Percentiles rank a stretch among this genome's conserved stretches.
phyloP scores from a whole-genome alignment of 202 grass and related monocot species.

The Carex arenaria region DNA sequence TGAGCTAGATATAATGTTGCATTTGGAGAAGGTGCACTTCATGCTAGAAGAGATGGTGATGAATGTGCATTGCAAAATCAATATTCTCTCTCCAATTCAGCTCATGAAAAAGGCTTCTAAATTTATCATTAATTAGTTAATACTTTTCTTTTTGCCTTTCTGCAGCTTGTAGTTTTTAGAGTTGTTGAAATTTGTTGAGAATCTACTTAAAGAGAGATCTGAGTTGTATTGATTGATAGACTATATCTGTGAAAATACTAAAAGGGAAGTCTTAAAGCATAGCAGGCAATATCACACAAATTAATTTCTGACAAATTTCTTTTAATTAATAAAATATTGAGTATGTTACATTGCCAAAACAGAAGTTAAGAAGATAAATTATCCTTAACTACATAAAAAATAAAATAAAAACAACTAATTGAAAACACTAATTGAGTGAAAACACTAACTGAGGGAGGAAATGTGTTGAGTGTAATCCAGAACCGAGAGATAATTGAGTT shows the following conservation, averaged over 20 bases:
- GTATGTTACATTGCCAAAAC: too few species aligned
- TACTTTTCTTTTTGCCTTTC: not conserved
- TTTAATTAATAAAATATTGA: too few species aligned
- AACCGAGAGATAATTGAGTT: too few species aligned
- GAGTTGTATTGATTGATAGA: not conserved
- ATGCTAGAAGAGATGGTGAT: constrained; percentile 99
- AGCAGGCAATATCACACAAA: too few species aligned
- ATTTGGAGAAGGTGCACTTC: constrained; percentile 94
- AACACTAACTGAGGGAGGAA: too few species aligned
- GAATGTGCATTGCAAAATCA: constrained; percentile 95
- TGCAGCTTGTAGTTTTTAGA: not conserved
- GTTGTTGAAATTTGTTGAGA: not conserved
- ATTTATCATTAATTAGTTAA: not conserved
- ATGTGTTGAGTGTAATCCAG: too few species aligned
- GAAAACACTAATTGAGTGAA: too few species aligned
- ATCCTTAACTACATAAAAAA: too few species aligned
- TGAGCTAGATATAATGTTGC: constrained; percentile 98
- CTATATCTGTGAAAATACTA: not conserved
- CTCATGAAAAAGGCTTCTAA: constrained; percentile 87
- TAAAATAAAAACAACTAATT: too few species aligned
- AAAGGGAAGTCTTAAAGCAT: not conserved
- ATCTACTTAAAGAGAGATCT: not conserved
- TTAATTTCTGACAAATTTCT: too few species aligned
- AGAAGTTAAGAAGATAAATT: too few species aligned
- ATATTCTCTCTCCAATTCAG: constrained; percentile 83